Evolutionary conservation across 441 rosid species (phyloP), one percentile per base, ranked within the genome.

Genomic region (Iberis amara): DNA sequence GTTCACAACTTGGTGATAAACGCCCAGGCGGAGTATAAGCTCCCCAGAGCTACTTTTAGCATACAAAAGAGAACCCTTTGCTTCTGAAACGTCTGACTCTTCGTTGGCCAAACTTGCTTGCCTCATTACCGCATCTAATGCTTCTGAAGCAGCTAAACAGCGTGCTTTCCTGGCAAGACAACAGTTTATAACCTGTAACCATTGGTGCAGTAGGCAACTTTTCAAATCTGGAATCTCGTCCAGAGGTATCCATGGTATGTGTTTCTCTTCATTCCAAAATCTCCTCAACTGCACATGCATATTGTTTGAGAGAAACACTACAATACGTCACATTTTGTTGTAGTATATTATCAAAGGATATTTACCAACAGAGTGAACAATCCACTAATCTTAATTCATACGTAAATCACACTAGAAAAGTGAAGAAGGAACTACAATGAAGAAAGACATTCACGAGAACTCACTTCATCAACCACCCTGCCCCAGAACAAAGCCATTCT

Each of bases 151-250:
- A 55, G 76, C 61, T 61, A 35, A 7, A 50, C 57, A 75, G 33
- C 74, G 86, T 47, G 68, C 73, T 84, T 88, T 92, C 70, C 96
- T 78, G 26, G 89, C 77, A 65, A 92, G 66, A 62, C 98, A 92
- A 46, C 96, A 79, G 66, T 92, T 92, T 69, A 92, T 75, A 67
- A 92, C 96, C 70, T 88, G 96, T 66, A 92, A 59, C 72, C 76
- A 83, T 68, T 92, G 96, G 76, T 82, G 81, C 40, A 92, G 65
- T 45, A 81, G 88, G 71, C 96, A 88, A 61, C 85, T 86, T 61
- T 86, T 73, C 50, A 92, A 70, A 80, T 92, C 94, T 11, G 94
- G 96, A 57, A 59, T 70, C 71, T 69, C 71, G 66, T 84, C 86
- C 40, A 39, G 28, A 42, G 96, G 96, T 57, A 86, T 77, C 67